A percentile compares a stretch with the other conserved stretches of the same genome.
These are phyloP conservation scores for Nothomitra cinnamomea DNA, from an alignment of 2,329 filamentous ascomycete species.

Conservation along the genomic window DNA sequence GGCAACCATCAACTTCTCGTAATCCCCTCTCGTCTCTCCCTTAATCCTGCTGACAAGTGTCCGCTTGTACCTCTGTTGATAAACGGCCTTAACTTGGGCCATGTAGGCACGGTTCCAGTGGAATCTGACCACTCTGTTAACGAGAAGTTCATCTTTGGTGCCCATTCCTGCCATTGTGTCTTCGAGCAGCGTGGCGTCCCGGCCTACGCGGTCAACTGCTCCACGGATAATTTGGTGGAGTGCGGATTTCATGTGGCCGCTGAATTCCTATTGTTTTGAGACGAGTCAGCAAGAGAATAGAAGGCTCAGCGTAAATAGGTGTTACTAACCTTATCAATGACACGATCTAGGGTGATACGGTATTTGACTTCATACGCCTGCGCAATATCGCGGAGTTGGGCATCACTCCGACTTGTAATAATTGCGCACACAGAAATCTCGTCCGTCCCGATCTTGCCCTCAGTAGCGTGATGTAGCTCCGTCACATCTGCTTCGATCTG, in stretches of 20 bases:
- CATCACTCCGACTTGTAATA: slow-evolving; percentile 57
- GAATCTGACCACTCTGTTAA: slow-evolving; percentile 57
- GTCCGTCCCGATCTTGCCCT: slow-evolving; percentile 56
- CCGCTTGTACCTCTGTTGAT: slow-evolving; percentile 50
- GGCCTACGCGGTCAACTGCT: slow-evolving; percentile 65
- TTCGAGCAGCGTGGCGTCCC: slow-evolving; percentile 70
- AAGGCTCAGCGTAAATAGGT: background rate
- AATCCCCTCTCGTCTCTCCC: slow-evolving; percentile 75
- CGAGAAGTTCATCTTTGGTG: slow-evolving; percentile 68
- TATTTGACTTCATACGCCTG: slow-evolving; percentile 60
- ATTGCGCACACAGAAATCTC: slow-evolving; percentile 65
- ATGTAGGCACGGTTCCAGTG: slow-evolving; percentile 72
- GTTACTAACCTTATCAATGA: slow-evolving; percentile 49
- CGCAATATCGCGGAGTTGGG: slow-evolving; percentile 67
- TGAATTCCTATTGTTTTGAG: slow-evolving; percentile 55
- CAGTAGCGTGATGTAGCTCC: slow-evolving; percentile 60
- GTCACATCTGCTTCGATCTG: slow-evolving; percentile 60
- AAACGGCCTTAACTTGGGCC: slow-evolving; percentile 63
- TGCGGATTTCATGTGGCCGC: slow-evolving; percentile 80
- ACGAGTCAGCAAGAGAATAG: background rate
- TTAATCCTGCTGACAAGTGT: slow-evolving; percentile 53
- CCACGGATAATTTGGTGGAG: slow-evolving; percentile 63
- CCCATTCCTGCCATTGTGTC: slow-evolving; percentile 73
- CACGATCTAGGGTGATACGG: slow-evolving; percentile 49
- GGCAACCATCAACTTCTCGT: slow-evolving; percentile 58